Conservation (phyloP, 495 filamentous ascomycete species). For the Talaromyces thailandensis region DNA sequence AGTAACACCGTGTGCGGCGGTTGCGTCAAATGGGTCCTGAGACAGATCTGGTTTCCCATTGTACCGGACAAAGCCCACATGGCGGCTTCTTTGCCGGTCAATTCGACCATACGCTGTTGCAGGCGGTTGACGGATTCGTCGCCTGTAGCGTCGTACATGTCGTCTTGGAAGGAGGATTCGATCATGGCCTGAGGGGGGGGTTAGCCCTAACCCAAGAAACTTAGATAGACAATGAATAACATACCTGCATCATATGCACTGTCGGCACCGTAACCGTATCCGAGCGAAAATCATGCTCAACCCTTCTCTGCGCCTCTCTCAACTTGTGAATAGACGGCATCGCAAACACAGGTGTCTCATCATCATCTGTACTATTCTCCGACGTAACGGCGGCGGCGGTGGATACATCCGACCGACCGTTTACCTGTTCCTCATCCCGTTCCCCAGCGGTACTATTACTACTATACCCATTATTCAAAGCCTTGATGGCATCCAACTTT, state of each 20-base stretch:
- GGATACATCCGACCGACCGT: neutral
- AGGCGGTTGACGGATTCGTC: conserved; percentile 53
- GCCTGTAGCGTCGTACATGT: conserved; percentile 61
- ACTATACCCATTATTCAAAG: neutral
- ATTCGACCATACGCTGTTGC: conserved; percentile 48
- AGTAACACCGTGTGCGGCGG: conserved; percentile 64
- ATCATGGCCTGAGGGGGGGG: conserved; percentile 32
- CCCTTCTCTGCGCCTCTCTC: conserved; percentile 1
- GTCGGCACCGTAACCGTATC: conserved; percentile 75
- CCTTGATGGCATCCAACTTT: neutral
- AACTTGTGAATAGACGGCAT: conserved; percentile 4
- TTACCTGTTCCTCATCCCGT: neutral
- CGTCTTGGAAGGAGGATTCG: conserved; percentile 51
- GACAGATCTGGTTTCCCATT: conserved; percentile 71
- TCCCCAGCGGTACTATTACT: neutral
- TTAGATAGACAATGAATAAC: neutral
- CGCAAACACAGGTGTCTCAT: neutral
- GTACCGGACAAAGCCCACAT: conserved; percentile 71
- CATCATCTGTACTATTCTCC: neutral
- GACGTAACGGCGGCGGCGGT: neutral
- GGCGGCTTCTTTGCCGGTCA: conserved; percentile 58
- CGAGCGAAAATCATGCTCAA: conserved; percentile 15
- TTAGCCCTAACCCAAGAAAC: conserved; percentile 15
- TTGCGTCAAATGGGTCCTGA: conserved; percentile 56
- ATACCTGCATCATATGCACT: conserved; percentile 32